These are phyloP conservation scores for Austroboletus novae-zelandiae DNA, from an alignment of 1,284 basidiomycete species.

Conservation along the genomic window DNA sequence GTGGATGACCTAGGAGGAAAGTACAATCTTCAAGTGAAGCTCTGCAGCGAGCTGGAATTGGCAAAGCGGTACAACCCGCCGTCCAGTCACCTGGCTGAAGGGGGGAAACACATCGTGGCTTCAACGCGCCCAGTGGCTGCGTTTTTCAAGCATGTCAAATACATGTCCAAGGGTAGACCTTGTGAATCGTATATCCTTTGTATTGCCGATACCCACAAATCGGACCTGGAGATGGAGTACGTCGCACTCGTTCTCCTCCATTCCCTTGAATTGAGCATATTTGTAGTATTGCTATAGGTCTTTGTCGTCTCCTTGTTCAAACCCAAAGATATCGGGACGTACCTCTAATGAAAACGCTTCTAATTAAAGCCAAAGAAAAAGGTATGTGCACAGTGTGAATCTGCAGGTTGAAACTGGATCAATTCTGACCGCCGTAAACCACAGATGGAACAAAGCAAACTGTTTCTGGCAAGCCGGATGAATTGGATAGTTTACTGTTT, in stretches of 20 bases:
- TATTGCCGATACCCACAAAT: neutral
- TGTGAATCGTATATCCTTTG: neutral
- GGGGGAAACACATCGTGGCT: too few species aligned
- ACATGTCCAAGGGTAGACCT: too few species aligned
- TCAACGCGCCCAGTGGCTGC: neutral
- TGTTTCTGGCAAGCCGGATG: neutral
- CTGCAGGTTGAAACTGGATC: too few species aligned
- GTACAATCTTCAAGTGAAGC: slow-evolving; percentile 3
- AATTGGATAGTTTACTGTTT: too few species aligned
- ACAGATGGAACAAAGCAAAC: neutral
- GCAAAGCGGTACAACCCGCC: neutral
- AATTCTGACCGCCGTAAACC: too few species aligned
- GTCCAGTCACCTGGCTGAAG: neutral
- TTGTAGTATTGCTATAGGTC: neutral
- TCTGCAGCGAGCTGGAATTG: slow-evolving; percentile 3
- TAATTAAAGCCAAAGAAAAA: neutral
- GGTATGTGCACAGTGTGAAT: too few species aligned
- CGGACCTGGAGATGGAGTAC: neutral
- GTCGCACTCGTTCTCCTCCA: neutral
- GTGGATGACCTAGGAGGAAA: neutral
- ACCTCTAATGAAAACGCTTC: neutral
- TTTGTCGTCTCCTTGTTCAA: neutral
- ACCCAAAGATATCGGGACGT: neutral
- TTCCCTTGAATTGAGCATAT: neutral
- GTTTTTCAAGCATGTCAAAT: neutral